These are phyloP conservation scores for Spergularia azorica DNA, from an alignment of 179 eudicot genomes.

Conservation along the genomic window DNA sequence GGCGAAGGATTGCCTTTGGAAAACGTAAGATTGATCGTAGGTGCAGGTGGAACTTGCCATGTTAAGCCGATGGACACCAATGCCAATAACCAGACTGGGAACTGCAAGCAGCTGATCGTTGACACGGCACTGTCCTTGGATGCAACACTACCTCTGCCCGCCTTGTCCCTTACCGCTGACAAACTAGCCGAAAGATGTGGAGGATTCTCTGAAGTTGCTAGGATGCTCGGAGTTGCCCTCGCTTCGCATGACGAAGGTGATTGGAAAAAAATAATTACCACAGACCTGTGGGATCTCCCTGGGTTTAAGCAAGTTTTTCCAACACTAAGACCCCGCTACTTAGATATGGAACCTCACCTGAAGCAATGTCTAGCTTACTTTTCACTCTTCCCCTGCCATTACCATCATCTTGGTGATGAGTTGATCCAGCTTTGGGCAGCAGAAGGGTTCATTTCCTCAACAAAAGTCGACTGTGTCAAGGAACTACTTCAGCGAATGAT, in stretches of 20 bases:
- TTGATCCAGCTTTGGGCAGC: not conserved
- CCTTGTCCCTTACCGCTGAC: no score
- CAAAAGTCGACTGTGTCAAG: no score
- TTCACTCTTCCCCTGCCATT: not conserved
- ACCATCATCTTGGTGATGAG: not conserved
- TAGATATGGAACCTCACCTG: not conserved
- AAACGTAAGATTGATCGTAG: no score
- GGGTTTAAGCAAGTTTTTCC: not conserved
- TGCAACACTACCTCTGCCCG: no score
- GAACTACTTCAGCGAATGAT: no score
- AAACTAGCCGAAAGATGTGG: not conserved
- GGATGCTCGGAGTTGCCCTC: not conserved
- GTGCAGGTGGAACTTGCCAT: no score
- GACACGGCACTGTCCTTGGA: no score
- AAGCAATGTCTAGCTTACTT: not conserved
- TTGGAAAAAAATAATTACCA: not conserved
- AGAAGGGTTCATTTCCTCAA: not conserved
- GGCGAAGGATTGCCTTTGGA: no score
- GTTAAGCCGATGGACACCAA: no score
- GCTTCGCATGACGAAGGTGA: not conserved
- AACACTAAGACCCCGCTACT: not conserved
- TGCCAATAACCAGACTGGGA: no score
- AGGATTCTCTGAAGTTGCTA: not conserved
- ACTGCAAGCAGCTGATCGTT: no score
- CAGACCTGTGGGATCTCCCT: not conserved